A percentile compares a stretch with the other conserved stretches of the same genome.
phyloP scores from a whole-genome alignment of 2,329 filamentous ascomycete species.

The Aspergillus costaricaensis region DNA sequence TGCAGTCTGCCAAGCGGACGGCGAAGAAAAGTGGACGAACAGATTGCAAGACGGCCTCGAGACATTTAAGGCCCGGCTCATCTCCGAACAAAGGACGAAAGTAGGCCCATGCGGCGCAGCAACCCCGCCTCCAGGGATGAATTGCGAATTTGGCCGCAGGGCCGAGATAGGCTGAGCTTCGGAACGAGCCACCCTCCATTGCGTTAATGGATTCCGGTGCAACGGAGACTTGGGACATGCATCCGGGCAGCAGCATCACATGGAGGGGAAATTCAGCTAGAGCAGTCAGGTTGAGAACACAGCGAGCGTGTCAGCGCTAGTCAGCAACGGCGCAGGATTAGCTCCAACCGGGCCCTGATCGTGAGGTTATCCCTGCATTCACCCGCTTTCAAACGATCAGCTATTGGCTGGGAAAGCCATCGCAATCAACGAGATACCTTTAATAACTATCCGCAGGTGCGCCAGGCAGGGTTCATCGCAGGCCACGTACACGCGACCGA shows the following conservation, averaged over 20 bases:
- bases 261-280: neutral
- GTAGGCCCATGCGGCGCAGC: neutral
- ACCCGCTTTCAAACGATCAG: neutral
- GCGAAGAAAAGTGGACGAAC: neutral
- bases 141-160: neutral
- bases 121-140: neutral
- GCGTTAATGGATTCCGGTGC: too few species aligned
- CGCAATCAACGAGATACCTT: neutral
- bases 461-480: neutral
- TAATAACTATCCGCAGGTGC: neutral
- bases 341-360: neutral
- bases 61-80: neutral
- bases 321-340: neutral
- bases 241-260: neutral
- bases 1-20: neutral
- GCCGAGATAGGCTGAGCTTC: neutral
- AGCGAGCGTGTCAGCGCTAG: neutral
- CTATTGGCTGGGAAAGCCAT: neutral
- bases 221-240: neutral
- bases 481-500: neutral
- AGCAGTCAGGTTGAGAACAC: neutral
- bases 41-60: neutral
- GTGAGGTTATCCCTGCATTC: neutral
- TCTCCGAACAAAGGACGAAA: neutral
- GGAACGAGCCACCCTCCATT: neutral